phyloP scores from a whole-genome alignment of 371 early-diverging fungal genomes.

The Rhizomucor pusillus region DNA sequence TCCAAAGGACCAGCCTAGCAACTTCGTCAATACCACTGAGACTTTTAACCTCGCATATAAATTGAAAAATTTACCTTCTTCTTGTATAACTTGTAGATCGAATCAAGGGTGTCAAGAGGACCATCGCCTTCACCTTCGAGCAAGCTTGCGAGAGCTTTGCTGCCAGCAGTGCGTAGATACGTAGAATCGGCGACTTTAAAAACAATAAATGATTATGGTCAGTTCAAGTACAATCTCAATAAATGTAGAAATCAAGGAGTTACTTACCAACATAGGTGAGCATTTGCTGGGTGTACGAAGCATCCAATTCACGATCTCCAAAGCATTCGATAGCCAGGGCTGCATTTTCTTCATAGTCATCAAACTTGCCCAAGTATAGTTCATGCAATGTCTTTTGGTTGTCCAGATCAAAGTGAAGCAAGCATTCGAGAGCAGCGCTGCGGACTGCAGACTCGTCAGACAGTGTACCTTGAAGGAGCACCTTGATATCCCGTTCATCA shows the following conservation, averaged over 20 bases:
- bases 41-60: too few relatives aligned
- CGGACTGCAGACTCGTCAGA: conserved; percentile 78
- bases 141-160: conserved; percentile 68
- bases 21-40: too few relatives aligned
- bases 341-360: conserved; percentile 60
- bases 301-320: conserved; percentile 47
- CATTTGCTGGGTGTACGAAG: conserved; percentile 51
- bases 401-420: conserved; percentile 69
- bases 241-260: conserved; percentile 16
- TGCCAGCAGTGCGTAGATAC: conserved; percentile 70
- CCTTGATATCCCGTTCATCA: conserved; percentile 52
- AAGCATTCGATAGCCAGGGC: conserved; percentile 71
- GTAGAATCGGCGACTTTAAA: conserved; percentile 48
- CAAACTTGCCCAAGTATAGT: conserved; percentile 69
- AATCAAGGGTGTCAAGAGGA: conserved; percentile 40
- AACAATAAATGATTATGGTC: conserved; percentile 7
- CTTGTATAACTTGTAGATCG: conserved; percentile 55
- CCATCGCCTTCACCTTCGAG: conserved; percentile 53
- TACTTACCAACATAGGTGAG: conserved; percentile 44
- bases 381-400: conserved; percentile 59
- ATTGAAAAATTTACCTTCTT: conserved; percentile 24
- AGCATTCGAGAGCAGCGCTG: conserved; percentile 71
- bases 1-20: conserved; percentile 68
- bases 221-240: conserved; percentile 1
- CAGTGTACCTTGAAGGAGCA: conserved; percentile 71